A percentile compares a stretch with the other conserved stretches of the same genome.
Conservation (phyloP, 177 flowering plant genomes). For the Telopea speciosissima region DNA sequence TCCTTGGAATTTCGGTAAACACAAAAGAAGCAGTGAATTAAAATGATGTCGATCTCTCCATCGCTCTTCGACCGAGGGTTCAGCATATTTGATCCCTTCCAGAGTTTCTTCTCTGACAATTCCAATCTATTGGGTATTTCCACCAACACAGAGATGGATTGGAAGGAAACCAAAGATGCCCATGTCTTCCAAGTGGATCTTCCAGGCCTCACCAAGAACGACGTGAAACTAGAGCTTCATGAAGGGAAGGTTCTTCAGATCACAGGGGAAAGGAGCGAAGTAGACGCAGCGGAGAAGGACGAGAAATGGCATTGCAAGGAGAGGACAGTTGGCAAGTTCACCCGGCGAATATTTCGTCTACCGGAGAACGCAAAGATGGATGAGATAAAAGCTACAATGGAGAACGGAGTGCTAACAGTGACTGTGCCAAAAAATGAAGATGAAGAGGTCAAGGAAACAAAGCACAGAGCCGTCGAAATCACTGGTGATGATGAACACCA, state of each 20-base stretch:
- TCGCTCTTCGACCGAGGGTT: neutral
- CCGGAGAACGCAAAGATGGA: slow-evolving; percentile 30
- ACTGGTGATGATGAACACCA: slow-evolving; percentile 7
- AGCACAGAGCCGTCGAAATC: slow-evolving; percentile 23
- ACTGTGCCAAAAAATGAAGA: slow-evolving; percentile 26
- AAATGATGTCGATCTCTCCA: slow-evolving; percentile 2
- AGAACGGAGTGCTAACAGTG: slow-evolving; percentile 24
- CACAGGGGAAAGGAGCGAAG: slow-evolving; percentile 3
- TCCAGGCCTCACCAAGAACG: slow-evolving; percentile 26
- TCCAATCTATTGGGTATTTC: neutral
- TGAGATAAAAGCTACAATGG: slow-evolving; percentile 31
- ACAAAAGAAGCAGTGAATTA: neutral
- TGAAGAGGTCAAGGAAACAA: slow-evolving; percentile 6
- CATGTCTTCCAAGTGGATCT: slow-evolving; percentile 35
- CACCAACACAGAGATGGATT: slow-evolving; percentile 19
- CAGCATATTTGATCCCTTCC: slow-evolving; percentile 10
- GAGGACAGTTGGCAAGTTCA: slow-evolving; percentile 12
- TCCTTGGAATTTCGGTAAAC: neutral
- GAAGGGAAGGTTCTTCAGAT: slow-evolving; percentile 18
- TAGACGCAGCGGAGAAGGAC: neutral
- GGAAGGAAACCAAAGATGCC: slow-evolving; percentile 32
- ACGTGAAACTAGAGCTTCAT: slow-evolving; percentile 27
- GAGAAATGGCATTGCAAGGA: slow-evolving; percentile 32
- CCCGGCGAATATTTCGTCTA: slow-evolving; percentile 24
- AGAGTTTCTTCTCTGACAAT: neutral